phyloP scores from a whole-genome alignment of 2,329 filamentous ascomycete genomes.

The Aspergillus unguis region DNA sequence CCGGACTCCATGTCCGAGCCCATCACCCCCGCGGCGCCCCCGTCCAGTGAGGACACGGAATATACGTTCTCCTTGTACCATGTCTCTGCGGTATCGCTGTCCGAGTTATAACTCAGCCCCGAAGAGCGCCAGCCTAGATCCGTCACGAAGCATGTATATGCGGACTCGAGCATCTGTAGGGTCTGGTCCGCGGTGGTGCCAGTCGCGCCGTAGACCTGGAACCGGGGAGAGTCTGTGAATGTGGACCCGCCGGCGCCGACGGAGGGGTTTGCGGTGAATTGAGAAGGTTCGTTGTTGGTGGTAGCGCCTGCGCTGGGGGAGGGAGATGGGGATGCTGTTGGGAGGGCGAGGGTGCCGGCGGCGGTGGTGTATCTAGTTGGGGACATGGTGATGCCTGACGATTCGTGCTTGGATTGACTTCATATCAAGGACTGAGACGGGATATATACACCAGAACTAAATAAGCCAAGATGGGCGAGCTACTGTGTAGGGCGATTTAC shows the following conservation, averaged over 20 bases:
- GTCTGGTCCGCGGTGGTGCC: neutral
- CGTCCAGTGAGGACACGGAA: neutral
- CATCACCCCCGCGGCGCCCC: slow-evolving; percentile 8
- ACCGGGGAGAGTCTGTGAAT: slow-evolving; percentile 12
- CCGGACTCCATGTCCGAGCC: slow-evolving; percentile 1
- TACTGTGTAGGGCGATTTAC: neutral
- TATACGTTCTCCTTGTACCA: slow-evolving; percentile 15
- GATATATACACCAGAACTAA: too few relatives aligned
- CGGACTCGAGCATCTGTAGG: slow-evolving; percentile 11
- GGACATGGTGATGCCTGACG: neutral
- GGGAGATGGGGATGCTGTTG: neutral
- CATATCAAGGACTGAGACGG: neutral
- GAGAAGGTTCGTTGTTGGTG: neutral
- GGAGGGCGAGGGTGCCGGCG: neutral
- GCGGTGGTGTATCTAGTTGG: neutral
- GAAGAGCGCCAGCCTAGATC: slow-evolving; percentile 6
- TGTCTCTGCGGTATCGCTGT: neutral
- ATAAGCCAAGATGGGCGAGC: neutral
- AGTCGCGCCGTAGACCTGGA: slow-evolving; percentile 10
- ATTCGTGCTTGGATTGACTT: neutral
- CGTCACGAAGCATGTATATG: slow-evolving; percentile 12
- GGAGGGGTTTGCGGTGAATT: slow-evolving; percentile 12
- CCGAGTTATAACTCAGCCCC: slow-evolving; percentile 4
- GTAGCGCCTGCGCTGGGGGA: neutral
- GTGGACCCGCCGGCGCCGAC: slow-evolving; percentile 7